Evolutionary conservation across 2,329 filamentous ascomycete genomes (phyloP).

Genomic region (Claviceps arundinis): DNA sequence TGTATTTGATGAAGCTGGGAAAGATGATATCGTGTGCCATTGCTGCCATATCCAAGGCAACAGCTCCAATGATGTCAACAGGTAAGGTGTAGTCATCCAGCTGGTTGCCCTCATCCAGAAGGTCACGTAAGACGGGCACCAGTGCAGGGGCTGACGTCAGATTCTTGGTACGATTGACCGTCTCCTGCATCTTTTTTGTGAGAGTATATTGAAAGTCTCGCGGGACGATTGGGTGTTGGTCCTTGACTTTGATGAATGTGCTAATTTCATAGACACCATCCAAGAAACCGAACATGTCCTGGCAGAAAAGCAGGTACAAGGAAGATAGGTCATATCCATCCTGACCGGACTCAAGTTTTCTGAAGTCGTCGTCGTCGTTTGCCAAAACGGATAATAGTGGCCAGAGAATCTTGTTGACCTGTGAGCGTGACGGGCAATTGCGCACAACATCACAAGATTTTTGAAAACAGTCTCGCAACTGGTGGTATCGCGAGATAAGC

Average conservation of each 20-base stretch:
- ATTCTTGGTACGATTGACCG: conserved; percentile 11
- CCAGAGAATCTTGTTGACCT: conserved; percentile 14
- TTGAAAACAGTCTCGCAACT: conserved; percentile 11
- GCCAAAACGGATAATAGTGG: conserved; percentile 12
- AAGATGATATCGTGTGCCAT: conserved; percentile 13
- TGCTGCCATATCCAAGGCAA: conserved; percentile 19
- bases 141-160: conserved; percentile 16
- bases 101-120: conserved; percentile 9
- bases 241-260: conserved; percentile 14
- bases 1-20: conserved; percentile 17
- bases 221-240: conserved; percentile 13
- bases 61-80: conserved; percentile 12
- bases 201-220: conserved; percentile 11
- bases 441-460: conserved; percentile 11
- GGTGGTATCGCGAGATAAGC: conserved; percentile 13
- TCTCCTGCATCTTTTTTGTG: conserved; percentile 5
- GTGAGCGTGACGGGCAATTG: conserved; percentile 8
- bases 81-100: conserved; percentile 8
- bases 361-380: conserved; percentile 11
- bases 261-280: conserved; percentile 16
- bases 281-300: conserved; percentile 10
- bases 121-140: conserved; percentile 12
- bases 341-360: conserved; percentile 6
- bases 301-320: conserved; percentile 11
- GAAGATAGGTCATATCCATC: conserved; percentile 11